Percentiles rank a stretch among this genome's conserved stretches.
Evolutionary conservation across 2,329 filamentous ascomycete species (phyloP).

Genomic region (Didymella arachidicola): DNA sequence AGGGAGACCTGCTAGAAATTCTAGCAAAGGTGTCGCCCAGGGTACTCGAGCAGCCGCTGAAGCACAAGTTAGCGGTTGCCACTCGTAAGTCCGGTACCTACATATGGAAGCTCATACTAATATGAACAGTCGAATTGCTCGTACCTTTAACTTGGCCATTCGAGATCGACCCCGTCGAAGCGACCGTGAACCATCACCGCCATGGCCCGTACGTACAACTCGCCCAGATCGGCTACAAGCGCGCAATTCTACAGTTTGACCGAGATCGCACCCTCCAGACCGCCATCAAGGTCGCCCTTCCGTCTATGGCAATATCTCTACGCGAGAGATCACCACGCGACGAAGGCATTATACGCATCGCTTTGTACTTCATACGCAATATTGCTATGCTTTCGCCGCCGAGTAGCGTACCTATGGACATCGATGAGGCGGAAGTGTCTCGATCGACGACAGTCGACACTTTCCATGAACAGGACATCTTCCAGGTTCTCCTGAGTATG

Average conservation of each 20-base stretch:
- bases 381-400: constrained; percentile 83
- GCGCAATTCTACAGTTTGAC: constrained; percentile 84
- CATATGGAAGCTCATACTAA: constrained; percentile 24
- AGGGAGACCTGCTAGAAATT: constrained; percentile 88
- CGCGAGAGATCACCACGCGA: constrained; percentile 80
- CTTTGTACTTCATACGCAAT: constrained; percentile 89
- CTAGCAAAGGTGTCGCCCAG: constrained; percentile 77
- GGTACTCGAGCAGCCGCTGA: constrained; percentile 74
- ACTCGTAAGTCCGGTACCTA: constrained; percentile 60
- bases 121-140: constrained; percentile 74
- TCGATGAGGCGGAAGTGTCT: constrained; percentile 89
- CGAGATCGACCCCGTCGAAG: constrained; percentile 77
- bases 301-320: constrained; percentile 81
- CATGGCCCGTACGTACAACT: constrained; percentile 90
- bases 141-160: constrained; percentile 95
- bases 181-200: constrained; percentile 91
- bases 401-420: constrained; percentile 75
- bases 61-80: constrained; percentile 79
- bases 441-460: constrained; percentile 87
- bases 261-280: constrained; percentile 79
- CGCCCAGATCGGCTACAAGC: constrained; percentile 88
- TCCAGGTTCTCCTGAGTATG: constrained; percentile 82
- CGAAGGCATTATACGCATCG: constrained; percentile 89
- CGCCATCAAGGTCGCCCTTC: constrained; percentile 80
- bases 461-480: constrained; percentile 89